Evolutionary conservation across 2,329 filamentous ascomycete species (phyloP).

Genomic region (Pseudocercospora vitis): DNA sequence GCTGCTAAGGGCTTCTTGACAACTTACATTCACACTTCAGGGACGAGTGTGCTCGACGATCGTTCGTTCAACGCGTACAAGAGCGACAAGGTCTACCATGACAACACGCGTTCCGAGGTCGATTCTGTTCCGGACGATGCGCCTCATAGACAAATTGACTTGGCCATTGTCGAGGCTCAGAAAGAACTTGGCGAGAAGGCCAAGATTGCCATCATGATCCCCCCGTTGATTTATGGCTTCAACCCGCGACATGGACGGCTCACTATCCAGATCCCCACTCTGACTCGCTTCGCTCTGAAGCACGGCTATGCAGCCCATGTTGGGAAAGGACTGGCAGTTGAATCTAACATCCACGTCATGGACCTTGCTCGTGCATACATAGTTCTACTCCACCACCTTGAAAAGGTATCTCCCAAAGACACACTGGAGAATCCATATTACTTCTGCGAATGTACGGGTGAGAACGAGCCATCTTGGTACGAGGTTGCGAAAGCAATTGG

Average conservation of each 20-base stretch:
- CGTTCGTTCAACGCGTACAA: conserved; percentile 32
- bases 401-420: conserved; percentile 35
- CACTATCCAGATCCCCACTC: conserved; percentile 50
- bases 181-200: conserved; percentile 43
- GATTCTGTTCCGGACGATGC: conserved; percentile 46
- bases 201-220: conserved; percentile 52
- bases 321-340: conserved; percentile 46
- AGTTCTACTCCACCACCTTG: conserved; percentile 48
- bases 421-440: conserved; percentile 50
- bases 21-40: conserved; percentile 54
- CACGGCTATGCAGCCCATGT: conserved; percentile 49
- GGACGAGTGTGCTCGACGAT: conserved; percentile 46
- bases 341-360: conserved; percentile 49
- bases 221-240: conserved; percentile 50
- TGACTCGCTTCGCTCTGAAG: conserved; percentile 51
- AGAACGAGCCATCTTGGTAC: conserved; percentile 47
- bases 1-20: conserved; percentile 41
- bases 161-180: conserved; percentile 44
- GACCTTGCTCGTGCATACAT: conserved; percentile 51
- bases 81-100: conserved; percentile 45
- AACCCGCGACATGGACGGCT: conserved; percentile 43
- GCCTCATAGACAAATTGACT: conserved; percentile 49
- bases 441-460: conserved; percentile 48
- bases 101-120: conserved; percentile 43
- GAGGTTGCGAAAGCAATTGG: conserved; percentile 44